A percentile compares a stretch with the other conserved stretches of the same genome.
These are phyloP conservation scores for Onygena corvina DNA, from an alignment of 2,329 filamentous ascomycete species.

Conservation along the genomic window DNA sequence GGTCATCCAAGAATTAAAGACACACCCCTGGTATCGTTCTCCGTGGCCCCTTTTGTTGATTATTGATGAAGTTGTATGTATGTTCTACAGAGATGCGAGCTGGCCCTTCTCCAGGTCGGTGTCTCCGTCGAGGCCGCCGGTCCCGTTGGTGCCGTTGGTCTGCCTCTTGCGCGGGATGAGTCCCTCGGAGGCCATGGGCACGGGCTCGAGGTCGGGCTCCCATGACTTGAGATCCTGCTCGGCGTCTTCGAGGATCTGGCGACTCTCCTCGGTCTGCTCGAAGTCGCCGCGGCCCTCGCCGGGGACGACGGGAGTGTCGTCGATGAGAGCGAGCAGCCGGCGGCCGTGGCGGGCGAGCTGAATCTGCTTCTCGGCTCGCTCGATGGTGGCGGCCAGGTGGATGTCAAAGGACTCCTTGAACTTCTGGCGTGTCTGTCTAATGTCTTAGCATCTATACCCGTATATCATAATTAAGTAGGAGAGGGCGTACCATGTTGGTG, in stretches of 20 bases:
- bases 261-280: conserved; percentile 52
- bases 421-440: conserved; percentile 70
- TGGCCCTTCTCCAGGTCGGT: conserved; percentile 6
- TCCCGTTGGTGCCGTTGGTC: no score
- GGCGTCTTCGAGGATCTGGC: conserved; percentile 81
- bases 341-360: conserved; percentile 85
- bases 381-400: conserved; percentile 81
- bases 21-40: no score
- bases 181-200: conserved; percentile 24
- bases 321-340: conserved; percentile 69
- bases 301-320: conserved; percentile 79
- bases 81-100: no score
- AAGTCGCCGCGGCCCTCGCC: conserved; percentile 66
- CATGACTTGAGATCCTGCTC: conserved; percentile 78
- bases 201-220: conserved; percentile 44
- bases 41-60: no score
- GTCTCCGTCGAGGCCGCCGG: conserved; percentile 7
- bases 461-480: background rate
- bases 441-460: conserved; percentile 10
- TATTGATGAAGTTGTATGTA: no score
- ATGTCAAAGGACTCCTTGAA: conserved; percentile 87
- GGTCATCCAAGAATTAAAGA: no score
- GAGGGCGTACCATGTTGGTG: conserved; percentile 62
- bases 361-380: conserved; percentile 93
- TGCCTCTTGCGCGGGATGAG: background rate